phyloP scores from a whole-genome alignment of 1,139 yeast genomes.

The Diutina sp. region DNA sequence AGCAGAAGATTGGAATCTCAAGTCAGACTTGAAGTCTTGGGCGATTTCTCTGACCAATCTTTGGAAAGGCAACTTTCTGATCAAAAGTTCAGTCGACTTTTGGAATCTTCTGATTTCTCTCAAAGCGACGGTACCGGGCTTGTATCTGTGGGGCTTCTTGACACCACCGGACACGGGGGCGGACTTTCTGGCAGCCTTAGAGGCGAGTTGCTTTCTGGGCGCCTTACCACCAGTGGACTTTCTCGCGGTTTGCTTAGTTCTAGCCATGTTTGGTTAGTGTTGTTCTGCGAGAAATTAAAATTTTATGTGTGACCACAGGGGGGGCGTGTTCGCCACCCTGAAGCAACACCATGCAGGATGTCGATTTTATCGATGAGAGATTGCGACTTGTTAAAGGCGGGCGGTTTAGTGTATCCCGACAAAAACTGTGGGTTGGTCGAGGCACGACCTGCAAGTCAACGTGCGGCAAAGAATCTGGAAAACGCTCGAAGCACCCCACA shows the following conservation, averaged over 20 bases:
- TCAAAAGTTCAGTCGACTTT: slow-evolving; percentile 10
- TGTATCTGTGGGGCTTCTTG: slow-evolving; percentile 11
- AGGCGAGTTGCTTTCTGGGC: slow-evolving; percentile 10
- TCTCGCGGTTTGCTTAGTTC: slow-evolving; percentile 11
- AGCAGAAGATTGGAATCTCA: slow-evolving; percentile 11
- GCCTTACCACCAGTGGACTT: slow-evolving; percentile 11
- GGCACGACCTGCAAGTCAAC: background rate
- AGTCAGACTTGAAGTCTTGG: slow-evolving; percentile 11
- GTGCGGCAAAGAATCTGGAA: background rate
- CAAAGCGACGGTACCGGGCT: slow-evolving; percentile 12
- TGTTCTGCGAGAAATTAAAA: background rate
- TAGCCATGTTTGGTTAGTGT: slow-evolving; percentile 7
- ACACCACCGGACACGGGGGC: slow-evolving; percentile 11
- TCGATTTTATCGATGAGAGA: background rate
- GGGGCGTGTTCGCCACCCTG: background rate
- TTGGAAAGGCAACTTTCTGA: slow-evolving; percentile 11
- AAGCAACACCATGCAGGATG: background rate
- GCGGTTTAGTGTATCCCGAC: background rate
- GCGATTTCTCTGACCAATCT: slow-evolving; percentile 10
- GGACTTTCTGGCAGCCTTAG: slow-evolving; percentile 10
- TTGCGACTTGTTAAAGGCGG: background rate
- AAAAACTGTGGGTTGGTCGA: background rate
- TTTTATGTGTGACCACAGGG: background rate
- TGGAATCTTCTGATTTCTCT: slow-evolving; percentile 11
- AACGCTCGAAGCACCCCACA: background rate